Evolutionary conservation across 2,329 filamentous ascomycete species (phyloP).

Genomic region (Aspergillaceae sp.): DNA sequence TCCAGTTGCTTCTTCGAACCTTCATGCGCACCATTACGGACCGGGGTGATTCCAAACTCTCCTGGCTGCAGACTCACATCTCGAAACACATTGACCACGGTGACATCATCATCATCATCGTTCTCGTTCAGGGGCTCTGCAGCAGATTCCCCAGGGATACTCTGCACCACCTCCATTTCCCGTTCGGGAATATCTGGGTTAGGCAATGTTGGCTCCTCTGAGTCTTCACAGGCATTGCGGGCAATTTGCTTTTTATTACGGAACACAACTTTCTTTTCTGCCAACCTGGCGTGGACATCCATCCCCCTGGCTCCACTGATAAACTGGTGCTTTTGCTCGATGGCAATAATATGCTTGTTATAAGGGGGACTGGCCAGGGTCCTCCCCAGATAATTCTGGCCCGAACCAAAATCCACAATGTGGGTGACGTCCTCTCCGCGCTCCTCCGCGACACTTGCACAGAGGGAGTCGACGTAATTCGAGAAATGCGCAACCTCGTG

Average conservation of each 20-base stretch:
- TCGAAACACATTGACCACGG: conserved; percentile 25
- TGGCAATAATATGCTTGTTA: conserved; percentile 77
- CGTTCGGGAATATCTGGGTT: conserved; percentile 1
- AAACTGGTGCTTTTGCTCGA: conserved; percentile 80
- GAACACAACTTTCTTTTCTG: conserved; percentile 63
- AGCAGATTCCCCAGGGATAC: conserved; percentile 2
- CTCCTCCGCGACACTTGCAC: conserved; percentile 45
- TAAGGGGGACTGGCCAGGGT: conserved; percentile 79
- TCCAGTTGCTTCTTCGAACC: conserved; percentile 4
- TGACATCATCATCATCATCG: conserved; percentile 13
- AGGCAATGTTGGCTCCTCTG: conserved; percentile 4
- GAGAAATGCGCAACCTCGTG: conserved; percentile 91
- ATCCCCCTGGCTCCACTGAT: conserved; percentile 76
- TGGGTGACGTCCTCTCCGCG: conserved; percentile 56
- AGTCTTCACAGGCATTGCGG: conserved; percentile 14
- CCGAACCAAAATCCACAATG: conserved; percentile 90
- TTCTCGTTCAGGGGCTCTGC: conserved; percentile 7
- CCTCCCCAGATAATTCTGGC: conserved; percentile 90
- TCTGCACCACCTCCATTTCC: conserved; percentile 1
- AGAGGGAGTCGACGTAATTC: conserved; percentile 67
- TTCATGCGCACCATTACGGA: conserved; percentile 4
- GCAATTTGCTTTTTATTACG: conserved; percentile 63
- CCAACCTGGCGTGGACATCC: conserved; percentile 72
- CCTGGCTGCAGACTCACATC: conserved; percentile 25
- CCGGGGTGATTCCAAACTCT: conserved; percentile 16